Evolutionary conservation across 768 basidiomycete species (phyloP), one percentile per base, ranked within the genome.

Genomic region (Suillus ampliporus): DNA sequence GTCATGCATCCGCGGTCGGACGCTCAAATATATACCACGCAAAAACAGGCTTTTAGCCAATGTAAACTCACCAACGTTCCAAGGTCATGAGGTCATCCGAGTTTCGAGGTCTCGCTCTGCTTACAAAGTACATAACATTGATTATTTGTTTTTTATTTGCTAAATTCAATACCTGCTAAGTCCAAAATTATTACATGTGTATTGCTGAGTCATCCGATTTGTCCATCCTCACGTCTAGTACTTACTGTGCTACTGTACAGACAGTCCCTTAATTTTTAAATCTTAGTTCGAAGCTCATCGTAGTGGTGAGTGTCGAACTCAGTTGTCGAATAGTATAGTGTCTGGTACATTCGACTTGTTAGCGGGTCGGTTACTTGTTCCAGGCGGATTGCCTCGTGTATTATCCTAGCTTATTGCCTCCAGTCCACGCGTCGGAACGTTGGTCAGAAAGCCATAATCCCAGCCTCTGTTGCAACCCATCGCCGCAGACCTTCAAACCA

Each of bases 401-500:
- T 37, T 21, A 8, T 56, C 44, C 38, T 31, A 35, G 51, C 19
- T 35, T 37, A 35, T 60, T 53, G 31, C 47, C 1, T 35, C 21
- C 14, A 48, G 31, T 47, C 58, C 34, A 52, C 48, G 52, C 46
- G 35, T 23, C 38, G 19, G 35, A 56, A 60, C 44, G 4, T 26
- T 31, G 31, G 44, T 48, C 28, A 31, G 17, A 31, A 31, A 19
- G 19, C 41, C n/a, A 40, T 13, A 44, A 23, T 47, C 28, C 44
- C 28, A 46, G 41, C 26, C 41, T 2, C 10, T 17, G 38, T 23
- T 35, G 9, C 37, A 54, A 23, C 37, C 9, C 53, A 54, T 17
- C 35, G 58, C 56, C 17, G 17, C 52, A 37, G 23, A 37, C 56
- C 38, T 37, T 57, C 35, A 31, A 40, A 59, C 4, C 13, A 75